Evolutionary conservation across 805 yeast genomes (phyloP).

Genomic region (Barnettozyma pratensis): DNA sequence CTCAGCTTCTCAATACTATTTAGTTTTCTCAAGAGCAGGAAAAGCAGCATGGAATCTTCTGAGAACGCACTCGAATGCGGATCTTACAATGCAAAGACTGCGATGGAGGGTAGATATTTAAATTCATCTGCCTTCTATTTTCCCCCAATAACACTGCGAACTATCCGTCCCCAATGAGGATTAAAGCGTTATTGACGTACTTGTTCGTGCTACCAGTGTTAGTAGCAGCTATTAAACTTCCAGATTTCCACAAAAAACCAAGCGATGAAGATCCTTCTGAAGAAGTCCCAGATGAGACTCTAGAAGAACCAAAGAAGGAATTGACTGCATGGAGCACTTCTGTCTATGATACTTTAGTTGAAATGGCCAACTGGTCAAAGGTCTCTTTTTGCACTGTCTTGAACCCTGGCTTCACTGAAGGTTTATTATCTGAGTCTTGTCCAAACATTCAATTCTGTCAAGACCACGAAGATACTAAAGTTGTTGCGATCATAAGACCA

Average conservation of each 20-base stretch:
- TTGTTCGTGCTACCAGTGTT: not conserved
- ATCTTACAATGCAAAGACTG: too few relatives aligned
- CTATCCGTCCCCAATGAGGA: not conserved
- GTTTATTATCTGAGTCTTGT: constrained; percentile 5
- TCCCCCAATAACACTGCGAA: too few relatives aligned
- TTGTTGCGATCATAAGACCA: constrained; percentile 13
- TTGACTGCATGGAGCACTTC: not conserved
- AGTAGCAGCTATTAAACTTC: not conserved
- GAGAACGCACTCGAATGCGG: too few relatives aligned
- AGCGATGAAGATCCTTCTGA: not conserved
- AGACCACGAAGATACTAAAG: constrained; percentile 1
- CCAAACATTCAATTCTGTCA: constrained; percentile 12
- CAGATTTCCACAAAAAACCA: not conserved
- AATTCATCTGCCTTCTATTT: too few relatives aligned
- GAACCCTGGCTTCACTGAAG: constrained; percentile 3
- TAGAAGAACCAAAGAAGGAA: not conserved
- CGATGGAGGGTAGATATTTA: too few relatives aligned
- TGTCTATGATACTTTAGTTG: constrained; percentile 1
- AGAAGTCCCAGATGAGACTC: not conserved
- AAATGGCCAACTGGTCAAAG: constrained; percentile 7
- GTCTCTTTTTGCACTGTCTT: constrained; percentile 9
- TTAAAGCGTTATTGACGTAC: not conserved
- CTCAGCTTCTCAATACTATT: too few relatives aligned
- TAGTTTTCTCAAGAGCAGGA: too few relatives aligned
- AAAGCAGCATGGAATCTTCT: too few relatives aligned